Conservation (phyloP, 1,139 yeast genomes). For the Pichia sp. region DNA sequence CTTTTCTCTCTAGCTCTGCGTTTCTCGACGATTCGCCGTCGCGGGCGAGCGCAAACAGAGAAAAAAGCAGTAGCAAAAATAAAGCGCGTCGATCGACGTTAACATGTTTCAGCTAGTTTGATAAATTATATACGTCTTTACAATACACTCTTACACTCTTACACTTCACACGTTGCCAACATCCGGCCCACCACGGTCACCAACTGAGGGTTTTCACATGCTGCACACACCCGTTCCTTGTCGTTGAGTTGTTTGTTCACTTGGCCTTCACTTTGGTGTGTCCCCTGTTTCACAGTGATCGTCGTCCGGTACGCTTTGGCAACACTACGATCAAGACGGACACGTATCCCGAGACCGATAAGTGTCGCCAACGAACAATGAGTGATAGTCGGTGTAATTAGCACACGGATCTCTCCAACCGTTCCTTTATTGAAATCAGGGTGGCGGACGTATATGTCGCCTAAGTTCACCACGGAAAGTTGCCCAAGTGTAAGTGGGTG, state of each 20-base stretch:
- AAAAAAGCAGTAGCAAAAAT: too few relatives aligned
- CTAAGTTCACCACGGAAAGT: constrained; percentile 83
- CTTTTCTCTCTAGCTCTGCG: too few relatives aligned
- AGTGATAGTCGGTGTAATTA: constrained; percentile 94
- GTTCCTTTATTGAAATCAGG: constrained; percentile 33
- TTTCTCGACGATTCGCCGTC: too few relatives aligned
- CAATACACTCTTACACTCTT: too few relatives aligned
- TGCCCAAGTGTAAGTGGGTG: constrained; percentile 95
- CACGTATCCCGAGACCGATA: constrained; percentile 91
- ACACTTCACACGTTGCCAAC: constrained; percentile 65
- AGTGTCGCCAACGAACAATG: constrained; percentile 95
- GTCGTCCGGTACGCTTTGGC: constrained; percentile 80
- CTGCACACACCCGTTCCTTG: constrained; percentile 97
- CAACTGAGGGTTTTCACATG: constrained; percentile 93
- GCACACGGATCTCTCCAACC: constrained; percentile 69
- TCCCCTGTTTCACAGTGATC: constrained; percentile 79
- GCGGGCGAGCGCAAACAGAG: too few relatives aligned
- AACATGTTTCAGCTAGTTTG: too few relatives aligned
- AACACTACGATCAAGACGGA: constrained; percentile 79
- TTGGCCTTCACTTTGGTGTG: constrained; percentile 93
- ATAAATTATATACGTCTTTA: too few relatives aligned
- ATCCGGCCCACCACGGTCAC: constrained; percentile 83
- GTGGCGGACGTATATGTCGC: constrained; percentile 67
- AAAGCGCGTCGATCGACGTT: too few relatives aligned
- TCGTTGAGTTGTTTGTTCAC: constrained; percentile 96